A percentile compares a stretch with the other conserved stretches of the same genome.
Conservation (phyloP, 306 rosid genomes). For the Medicago truncatula region DNA sequence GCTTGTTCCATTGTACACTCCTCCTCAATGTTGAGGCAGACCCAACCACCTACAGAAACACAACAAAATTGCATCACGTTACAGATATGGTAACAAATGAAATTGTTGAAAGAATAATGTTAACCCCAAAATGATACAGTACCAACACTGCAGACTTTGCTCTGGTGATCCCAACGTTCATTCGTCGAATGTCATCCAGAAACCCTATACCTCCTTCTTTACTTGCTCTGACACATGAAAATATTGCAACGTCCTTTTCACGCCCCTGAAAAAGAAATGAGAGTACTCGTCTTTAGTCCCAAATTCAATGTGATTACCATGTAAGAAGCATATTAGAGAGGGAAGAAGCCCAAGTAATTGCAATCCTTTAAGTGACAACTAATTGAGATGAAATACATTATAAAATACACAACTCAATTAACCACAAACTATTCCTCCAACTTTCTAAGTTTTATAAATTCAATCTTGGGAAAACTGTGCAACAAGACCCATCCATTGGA, state of each 20-base stretch:
- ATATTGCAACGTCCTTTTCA: constrained; percentile 86
- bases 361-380: constrained; percentile 3
- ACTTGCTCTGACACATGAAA: constrained; percentile 94
- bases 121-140: constrained; percentile 40
- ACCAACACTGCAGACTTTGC: constrained; percentile 95
- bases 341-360: neutral
- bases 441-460: constrained; percentile 14
- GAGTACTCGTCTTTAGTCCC: constrained; percentile 21
- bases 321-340: constrained; percentile 18
- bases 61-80: constrained; percentile 22
- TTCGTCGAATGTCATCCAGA: constrained; percentile 75
- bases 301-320: constrained; percentile 19
- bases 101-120: constrained; percentile 20
- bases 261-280: constrained; percentile 69
- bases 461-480: constrained; percentile 5
- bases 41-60: constrained; percentile 76
- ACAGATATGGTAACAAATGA: constrained; percentile 19
- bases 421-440: neutral
- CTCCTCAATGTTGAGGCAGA: constrained; percentile 83
- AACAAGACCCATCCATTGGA: neutral
- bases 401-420: constrained; percentile 12
- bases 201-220: constrained; percentile 74
- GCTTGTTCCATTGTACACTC: constrained; percentile 76
- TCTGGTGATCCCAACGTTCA: constrained; percentile 96
- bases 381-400: constrained; percentile 7